Evolutionary conservation across 345 rosid species (phyloP).

Genomic region (Salix purpurea): DNA sequence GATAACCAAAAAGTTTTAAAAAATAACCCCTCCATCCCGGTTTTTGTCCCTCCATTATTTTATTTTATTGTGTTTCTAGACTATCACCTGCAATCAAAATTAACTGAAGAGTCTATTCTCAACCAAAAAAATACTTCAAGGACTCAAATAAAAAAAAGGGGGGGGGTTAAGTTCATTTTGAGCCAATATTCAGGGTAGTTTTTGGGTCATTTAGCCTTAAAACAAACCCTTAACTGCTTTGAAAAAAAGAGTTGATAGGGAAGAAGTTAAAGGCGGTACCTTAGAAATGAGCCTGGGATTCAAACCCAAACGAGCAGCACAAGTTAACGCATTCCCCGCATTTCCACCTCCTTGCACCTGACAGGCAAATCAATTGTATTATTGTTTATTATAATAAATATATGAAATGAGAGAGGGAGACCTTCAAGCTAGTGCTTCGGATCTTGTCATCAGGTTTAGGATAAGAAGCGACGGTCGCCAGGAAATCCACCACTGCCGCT

Average conservation of each 20-base stretch:
- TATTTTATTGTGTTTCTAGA: too few species aligned
- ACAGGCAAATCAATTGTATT: neutral
- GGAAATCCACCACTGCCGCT: conserved; percentile 49
- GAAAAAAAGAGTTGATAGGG: neutral
- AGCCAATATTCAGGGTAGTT: too few species aligned
- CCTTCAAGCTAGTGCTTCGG: conserved; percentile 60
- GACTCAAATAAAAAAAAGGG: too few species aligned
- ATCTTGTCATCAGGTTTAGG: conserved; percentile 90
- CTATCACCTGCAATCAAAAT: too few species aligned
- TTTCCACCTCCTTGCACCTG: conserved; percentile 48
- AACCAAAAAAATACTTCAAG: too few species aligned
- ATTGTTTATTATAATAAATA: too few species aligned
- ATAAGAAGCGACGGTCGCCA: conserved; percentile 69
- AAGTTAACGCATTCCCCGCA: conserved; percentile 43
- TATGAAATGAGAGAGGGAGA: neutral
- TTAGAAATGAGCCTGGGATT: conserved; percentile 37
- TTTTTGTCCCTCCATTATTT: too few species aligned
- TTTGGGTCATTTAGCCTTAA: too few species aligned
- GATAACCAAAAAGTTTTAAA: neutral
- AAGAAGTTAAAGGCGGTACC: conserved; percentile 16
- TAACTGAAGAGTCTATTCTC: too few species aligned
- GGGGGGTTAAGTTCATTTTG: too few species aligned
- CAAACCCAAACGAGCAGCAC: conserved; percentile 43
- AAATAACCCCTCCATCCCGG: too few species aligned
- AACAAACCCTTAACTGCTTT: neutral